These are phyloP conservation scores for Leptodermis oblonga DNA, from an alignment of 257 asterid species.

Conservation along the genomic window DNA sequence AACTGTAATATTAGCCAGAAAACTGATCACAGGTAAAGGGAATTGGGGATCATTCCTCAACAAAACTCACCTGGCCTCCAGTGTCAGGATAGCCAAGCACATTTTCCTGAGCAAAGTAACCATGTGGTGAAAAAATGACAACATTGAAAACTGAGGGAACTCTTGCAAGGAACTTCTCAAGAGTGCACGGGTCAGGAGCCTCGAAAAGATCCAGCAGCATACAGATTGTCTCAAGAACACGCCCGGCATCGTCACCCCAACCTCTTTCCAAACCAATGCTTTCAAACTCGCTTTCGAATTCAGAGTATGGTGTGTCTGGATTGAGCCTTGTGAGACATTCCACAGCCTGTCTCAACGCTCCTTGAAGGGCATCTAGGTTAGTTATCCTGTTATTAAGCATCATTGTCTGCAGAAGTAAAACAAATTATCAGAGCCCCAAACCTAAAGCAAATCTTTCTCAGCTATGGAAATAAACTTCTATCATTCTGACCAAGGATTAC, in stretches of 20 bases:
- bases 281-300: conserved; percentile 69
- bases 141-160: conserved; percentile 97
- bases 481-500: too few relatives aligned
- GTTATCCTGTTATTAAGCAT: conserved; percentile 73
- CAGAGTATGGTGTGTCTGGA: conserved; percentile 48
- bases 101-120: conserved; percentile 98
- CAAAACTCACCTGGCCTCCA: conserved; percentile 76
- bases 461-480: too few relatives aligned
- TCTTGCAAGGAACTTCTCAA: conserved; percentile 75
- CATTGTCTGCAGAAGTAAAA: conserved; percentile 72
- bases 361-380: conserved; percentile 57
- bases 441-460: neutral
- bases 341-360: conserved; percentile 81
- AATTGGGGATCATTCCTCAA: neutral
- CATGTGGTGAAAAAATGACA: conserved; percentile 92
- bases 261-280: conserved; percentile 94
- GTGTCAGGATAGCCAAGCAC: conserved; percentile 97
- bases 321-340: conserved; percentile 73
- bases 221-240: conserved; percentile 72
- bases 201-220: conserved; percentile 88
- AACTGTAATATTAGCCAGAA: neutral
- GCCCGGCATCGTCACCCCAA: conserved; percentile 82
- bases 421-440: too few relatives aligned
- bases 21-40: neutral
- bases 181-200: conserved; percentile 90